Evolutionary conservation across 1,139 yeast species (phyloP).

Genomic region (Fermentozyma sake): DNA sequence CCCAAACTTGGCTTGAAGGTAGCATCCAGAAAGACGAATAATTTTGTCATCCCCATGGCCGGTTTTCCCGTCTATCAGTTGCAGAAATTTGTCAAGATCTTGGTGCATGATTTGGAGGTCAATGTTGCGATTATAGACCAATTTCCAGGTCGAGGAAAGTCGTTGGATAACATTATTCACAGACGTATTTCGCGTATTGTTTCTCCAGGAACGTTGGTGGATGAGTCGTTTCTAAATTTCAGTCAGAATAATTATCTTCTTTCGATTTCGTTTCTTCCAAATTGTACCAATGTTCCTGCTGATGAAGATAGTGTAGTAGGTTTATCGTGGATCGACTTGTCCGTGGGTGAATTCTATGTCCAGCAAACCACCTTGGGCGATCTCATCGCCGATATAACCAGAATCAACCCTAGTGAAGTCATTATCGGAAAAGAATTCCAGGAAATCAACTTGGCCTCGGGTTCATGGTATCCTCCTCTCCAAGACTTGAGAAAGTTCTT

Average conservation of each 20-base stretch:
- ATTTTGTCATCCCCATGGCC: constrained; percentile 69
- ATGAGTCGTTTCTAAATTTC: constrained; percentile 76
- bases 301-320: constrained; percentile 57
- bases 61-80: constrained; percentile 80
- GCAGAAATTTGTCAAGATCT: constrained; percentile 65
- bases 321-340: constrained; percentile 83
- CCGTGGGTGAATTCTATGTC: constrained; percentile 73
- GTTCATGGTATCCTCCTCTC: constrained; percentile 55
- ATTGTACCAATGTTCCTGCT: constrained; percentile 35
- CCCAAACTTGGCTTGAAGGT: constrained; percentile 61
- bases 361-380: constrained; percentile 56
- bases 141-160: constrained; percentile 24
- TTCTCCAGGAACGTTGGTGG: constrained; percentile 90
- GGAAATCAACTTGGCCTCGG: constrained; percentile 30
- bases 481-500: constrained; percentile 60
- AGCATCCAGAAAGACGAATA: constrained; percentile 36
- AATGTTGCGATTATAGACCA: constrained; percentile 86
- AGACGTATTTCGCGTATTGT: constrained; percentile 76
- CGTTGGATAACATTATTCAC: constrained; percentile 38
- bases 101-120: constrained; percentile 64
- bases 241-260: constrained; percentile 67
- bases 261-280: constrained; percentile 57
- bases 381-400: constrained; percentile 55
- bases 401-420: constrained; percentile 68
- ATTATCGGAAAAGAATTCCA: constrained; percentile 40